These are phyloP conservation scores for Coemansia sp. DNA, from an alignment of 192 early-diverging fungal genomes.

Conservation along the genomic window DNA sequence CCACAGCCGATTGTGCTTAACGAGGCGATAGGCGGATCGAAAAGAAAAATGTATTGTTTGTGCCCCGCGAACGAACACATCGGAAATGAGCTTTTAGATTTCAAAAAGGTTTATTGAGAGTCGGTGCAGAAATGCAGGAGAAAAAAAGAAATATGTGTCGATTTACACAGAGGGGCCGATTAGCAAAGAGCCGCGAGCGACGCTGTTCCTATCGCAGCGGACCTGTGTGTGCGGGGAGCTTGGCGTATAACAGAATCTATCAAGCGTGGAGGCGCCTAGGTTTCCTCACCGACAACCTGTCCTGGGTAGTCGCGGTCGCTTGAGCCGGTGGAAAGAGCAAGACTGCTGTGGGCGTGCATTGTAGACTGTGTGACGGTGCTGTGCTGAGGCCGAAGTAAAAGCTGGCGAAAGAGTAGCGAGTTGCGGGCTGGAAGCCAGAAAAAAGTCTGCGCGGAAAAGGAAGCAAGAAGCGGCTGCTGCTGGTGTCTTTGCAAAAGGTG, in stretches of 20 bases:
- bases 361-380: neutral
- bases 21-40: no score
- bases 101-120: conserved; percentile 3
- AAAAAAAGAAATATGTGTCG: neutral
- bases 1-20: neutral
- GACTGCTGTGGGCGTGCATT: neutral
- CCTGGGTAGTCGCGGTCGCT: conserved; percentile 17
- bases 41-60: neutral
- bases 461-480: neutral
- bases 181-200: conserved; percentile 1
- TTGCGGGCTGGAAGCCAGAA: neutral
- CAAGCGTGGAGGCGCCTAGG: neutral
- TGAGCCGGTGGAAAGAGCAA: neutral
- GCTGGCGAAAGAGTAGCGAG: neutral
- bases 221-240: neutral
- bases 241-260: neutral
- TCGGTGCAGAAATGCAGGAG: conserved; percentile 1
- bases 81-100: neutral
- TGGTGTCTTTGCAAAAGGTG: neutral
- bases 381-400: no score
- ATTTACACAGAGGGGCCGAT: conserved; percentile 8
- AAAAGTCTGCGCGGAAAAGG: neutral
- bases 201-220: conserved; percentile 1
- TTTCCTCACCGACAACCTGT: conserved; percentile 13
- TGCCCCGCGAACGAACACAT: neutral